Evolutionary conservation across 441 rosid genomes (phyloP), one percentile per base, ranked within the genome.

Genomic region (Syzygium malaccense): DNA sequence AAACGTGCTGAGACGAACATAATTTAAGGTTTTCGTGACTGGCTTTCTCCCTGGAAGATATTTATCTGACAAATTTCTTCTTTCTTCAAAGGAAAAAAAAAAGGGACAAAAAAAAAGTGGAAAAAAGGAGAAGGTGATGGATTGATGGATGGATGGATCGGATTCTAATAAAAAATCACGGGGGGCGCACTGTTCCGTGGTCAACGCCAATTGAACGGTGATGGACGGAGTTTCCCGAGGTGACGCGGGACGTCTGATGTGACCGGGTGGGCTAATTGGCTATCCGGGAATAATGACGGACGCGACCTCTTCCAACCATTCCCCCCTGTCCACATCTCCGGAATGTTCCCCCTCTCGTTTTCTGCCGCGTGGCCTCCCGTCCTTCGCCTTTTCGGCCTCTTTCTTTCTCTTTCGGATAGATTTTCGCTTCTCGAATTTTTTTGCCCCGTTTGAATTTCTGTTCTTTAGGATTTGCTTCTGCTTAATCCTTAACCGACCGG

Each of bases 401-500:
- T 18, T 1, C 0, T 30, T 32, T 30, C 33, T 8, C 9, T 8
- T 30, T 14, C 14, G 8, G 13, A 18, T 19, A 0, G 26, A 33
- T 33, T 33, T 68, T 68, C 12, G 2, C 33, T 68, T 19, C 25
- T 66, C 33, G 19, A 15, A 30, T 8, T 66, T 66, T 60, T 60
- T 45, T 1, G 1, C 56, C 17, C 20, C 4, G 2, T 20, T 55
- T 55, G 23, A 8, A 19, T 55, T 55, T 55, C 8, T 45, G 9
- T 7, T 8, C 8, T 7, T 45, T 45, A 15, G 19, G 18, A 7
- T 19, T 55, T 55, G 9, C 57, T 55, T 55, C 8, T 19, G 4
- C 25, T 19, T 0, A 3, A 55, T 55, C 20, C 25, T 55, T 19
- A 19, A 7, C 10, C 7, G 3, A 19, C 1, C 3, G 4, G 4